A percentile compares a stretch with the other conserved stretches of the same genome.
These are phyloP conservation scores for Dalbergia cochinchinensis DNA, from an alignment of 306 rosid genomes.

Conservation along the genomic window DNA sequence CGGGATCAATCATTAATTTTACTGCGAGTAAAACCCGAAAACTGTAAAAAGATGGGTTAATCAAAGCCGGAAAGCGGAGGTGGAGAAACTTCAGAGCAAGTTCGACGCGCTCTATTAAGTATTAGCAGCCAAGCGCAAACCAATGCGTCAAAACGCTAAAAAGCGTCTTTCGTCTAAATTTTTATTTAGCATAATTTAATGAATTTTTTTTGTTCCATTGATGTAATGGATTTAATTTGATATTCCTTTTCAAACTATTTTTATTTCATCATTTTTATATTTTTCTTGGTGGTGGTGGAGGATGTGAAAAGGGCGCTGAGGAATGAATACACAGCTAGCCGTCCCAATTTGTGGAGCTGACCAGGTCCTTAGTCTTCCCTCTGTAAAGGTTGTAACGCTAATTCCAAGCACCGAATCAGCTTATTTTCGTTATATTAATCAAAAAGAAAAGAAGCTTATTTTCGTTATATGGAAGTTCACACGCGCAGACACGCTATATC, in stretches of 20 bases:
- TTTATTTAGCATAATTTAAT: background rate
- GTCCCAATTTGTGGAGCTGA: slow-evolving; percentile 44
- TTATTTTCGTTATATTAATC: background rate
- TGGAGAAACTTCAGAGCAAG: slow-evolving; percentile 10
- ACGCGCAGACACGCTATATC: slow-evolving; percentile 5
- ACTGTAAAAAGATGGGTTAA: background rate
- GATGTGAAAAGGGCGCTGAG: slow-evolving; percentile 27
- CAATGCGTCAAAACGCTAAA: slow-evolving; percentile 30
- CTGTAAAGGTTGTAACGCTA: slow-evolving; percentile 9
- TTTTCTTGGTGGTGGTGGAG: slow-evolving; percentile 24
- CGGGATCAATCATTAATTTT: slow-evolving; percentile 8
- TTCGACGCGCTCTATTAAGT: slow-evolving; percentile 23
- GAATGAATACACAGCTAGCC: slow-evolving; percentile 33
- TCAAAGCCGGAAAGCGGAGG: background rate
- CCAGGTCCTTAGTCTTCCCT: slow-evolving; percentile 40
- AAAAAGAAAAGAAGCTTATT: background rate
- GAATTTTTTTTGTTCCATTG: background rate
- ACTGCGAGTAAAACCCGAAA: slow-evolving; percentile 8
- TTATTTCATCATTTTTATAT: background rate
- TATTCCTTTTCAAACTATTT: background rate
- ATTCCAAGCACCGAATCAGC: slow-evolving; percentile 43
- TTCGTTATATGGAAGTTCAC: background rate
- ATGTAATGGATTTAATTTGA: background rate
- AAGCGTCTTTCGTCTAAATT: slow-evolving; percentile 10
- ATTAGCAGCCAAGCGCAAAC: slow-evolving; percentile 26